These are phyloP conservation scores for Mycena vulgaris DNA, from an alignment of 768 basidiomycete genomes.

Conservation along the genomic window DNA sequence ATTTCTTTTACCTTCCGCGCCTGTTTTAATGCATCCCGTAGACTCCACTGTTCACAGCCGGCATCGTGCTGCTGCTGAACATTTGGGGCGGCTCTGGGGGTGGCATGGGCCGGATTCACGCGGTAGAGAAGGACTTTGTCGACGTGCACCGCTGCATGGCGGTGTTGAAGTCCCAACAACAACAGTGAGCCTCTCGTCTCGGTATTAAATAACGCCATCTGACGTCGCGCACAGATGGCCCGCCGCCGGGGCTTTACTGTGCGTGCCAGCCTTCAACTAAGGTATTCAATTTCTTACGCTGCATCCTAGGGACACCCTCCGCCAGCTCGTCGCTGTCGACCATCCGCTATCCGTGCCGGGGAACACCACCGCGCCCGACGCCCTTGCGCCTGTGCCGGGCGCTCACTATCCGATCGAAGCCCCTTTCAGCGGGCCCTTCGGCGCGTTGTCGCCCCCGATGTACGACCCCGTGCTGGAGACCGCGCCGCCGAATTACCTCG, in stretches of 20 bases:
- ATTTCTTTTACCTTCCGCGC: background rate
- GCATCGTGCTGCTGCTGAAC: no score
- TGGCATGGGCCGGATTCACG: background rate
- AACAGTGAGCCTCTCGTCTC: background rate
- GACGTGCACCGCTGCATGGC: conserved; percentile 35
- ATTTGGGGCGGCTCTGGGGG: conserved; percentile 30
- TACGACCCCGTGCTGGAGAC: conserved; percentile 32
- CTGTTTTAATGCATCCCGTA: background rate
- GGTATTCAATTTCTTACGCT: no score
- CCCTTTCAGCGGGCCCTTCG: background rate
- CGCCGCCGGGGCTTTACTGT: conserved; percentile 33
- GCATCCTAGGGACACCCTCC: conserved; percentile 29
- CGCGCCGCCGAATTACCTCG: conserved; percentile 1
- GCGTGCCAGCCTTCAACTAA: background rate
- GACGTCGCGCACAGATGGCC: conserved; percentile 19
- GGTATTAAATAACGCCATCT: background rate
- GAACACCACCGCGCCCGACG: background rate
- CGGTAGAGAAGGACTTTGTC: conserved; percentile 26
- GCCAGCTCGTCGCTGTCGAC: conserved; percentile 33
- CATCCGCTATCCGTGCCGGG: conserved; percentile 10
- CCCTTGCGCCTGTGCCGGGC: no score
- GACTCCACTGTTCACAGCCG: conserved; percentile 37
- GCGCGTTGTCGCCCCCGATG: conserved; percentile 9
- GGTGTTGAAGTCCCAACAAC: conserved; percentile 29
- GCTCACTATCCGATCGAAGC: no score